These are phyloP conservation scores for Kwoniella dejecticola DNA, from an alignment of 768 basidiomycete species.

Conservation along the genomic window DNA sequence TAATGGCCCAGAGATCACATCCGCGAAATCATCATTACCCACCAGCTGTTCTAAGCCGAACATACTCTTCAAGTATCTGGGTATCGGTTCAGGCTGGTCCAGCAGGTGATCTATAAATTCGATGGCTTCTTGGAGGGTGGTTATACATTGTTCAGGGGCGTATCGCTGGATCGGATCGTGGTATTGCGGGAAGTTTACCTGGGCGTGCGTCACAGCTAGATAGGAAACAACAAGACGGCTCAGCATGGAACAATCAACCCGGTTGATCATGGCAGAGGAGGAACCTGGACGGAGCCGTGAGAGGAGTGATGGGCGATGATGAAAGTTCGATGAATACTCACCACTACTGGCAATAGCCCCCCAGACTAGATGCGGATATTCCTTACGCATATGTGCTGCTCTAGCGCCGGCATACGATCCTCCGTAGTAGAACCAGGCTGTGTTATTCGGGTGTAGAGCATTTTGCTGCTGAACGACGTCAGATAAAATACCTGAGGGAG, in stretches of 20 bases:
- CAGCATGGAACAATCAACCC: no score
- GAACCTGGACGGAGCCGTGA: no score
- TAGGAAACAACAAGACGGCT: not conserved
- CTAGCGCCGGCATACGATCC: slow-evolving; percentile 93
- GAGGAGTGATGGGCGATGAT: no score
- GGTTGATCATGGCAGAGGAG: no score
- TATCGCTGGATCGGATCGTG: slow-evolving; percentile 73
- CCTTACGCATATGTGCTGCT: slow-evolving; percentile 82
- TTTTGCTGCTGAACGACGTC: slow-evolving; percentile 56
- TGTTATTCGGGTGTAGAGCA: slow-evolving; percentile 64
- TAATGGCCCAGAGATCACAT: slow-evolving; percentile 54
- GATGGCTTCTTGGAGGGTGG: slow-evolving; percentile 37
- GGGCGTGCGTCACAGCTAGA: slow-evolving; percentile 79
- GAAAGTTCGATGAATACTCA: slow-evolving; percentile 6
- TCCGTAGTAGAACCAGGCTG: slow-evolving; percentile 68
- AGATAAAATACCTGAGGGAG: slow-evolving; percentile 55
- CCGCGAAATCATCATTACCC: slow-evolving; percentile 60
- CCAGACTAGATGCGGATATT: slow-evolving; percentile 85
- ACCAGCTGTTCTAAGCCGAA: slow-evolving; percentile 71
- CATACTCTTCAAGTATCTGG: slow-evolving; percentile 65
- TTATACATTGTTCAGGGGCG: slow-evolving; percentile 59
- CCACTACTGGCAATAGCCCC: slow-evolving; percentile 88
- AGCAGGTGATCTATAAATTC: slow-evolving; percentile 40
- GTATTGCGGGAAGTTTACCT: slow-evolving; percentile 81
- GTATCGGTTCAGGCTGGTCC: slow-evolving; percentile 54